Evolutionary conservation across 371 early-diverging fungal species (phyloP).

Genomic region (Rhizomucor pusillus): DNA sequence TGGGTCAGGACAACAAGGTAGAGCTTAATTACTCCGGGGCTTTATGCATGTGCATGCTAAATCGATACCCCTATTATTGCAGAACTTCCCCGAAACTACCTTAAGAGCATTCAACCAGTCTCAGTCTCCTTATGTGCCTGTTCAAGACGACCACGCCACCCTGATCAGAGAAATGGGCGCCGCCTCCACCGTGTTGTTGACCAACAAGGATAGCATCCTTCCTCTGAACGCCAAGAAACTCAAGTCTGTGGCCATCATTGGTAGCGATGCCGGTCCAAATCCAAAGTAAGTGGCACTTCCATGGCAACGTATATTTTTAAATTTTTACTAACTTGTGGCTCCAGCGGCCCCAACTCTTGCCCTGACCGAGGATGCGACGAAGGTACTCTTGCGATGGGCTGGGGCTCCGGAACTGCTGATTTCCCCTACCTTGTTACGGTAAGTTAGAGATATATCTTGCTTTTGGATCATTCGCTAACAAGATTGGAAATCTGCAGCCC

Average conservation of each 20-base stretch:
- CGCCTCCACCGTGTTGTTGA: constrained; percentile 50
- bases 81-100: constrained; percentile 39
- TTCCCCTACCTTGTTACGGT: constrained; percentile 60
- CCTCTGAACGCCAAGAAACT: constrained; percentile 27
- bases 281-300: constrained; percentile 18
- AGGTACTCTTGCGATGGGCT: constrained; percentile 61
- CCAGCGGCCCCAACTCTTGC: constrained; percentile 22
- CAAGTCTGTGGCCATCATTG: constrained; percentile 43
- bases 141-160: constrained; percentile 36
- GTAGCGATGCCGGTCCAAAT: constrained; percentile 41
- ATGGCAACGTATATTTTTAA: not conserved
- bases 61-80: no score
- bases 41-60: no score
- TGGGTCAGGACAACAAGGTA: constrained; percentile 7
- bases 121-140: constrained; percentile 26
- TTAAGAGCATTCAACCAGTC: constrained; percentile 25
- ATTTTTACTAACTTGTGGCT: no score
- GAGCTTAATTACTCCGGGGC: not conserved
- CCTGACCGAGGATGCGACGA: constrained; percentile 24
- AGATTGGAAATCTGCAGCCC: constrained; percentile 9
- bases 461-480: not conserved
- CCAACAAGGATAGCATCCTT: constrained; percentile 37
- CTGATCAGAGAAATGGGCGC: constrained; percentile 44
- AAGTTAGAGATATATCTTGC: constrained; percentile 1
- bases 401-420: constrained; percentile 63